Conservation (phyloP, 2,329 filamentous ascomycete genomes). For the Calonectria pauciramosa region DNA sequence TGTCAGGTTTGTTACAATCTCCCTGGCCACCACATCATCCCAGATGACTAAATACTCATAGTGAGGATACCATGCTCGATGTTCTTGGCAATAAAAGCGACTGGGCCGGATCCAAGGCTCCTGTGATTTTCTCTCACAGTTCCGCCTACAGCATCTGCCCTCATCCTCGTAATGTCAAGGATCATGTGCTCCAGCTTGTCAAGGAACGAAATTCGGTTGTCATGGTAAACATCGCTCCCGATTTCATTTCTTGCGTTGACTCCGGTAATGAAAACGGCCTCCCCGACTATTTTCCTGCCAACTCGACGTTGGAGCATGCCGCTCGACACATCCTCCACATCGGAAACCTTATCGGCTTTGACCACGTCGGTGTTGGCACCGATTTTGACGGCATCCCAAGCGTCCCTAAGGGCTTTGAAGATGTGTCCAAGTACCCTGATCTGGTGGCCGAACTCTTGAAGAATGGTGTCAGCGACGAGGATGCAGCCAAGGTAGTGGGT, state of each 20-base stretch:
- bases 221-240: conserved; percentile 91
- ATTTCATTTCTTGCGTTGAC: conserved; percentile 83
- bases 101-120: conserved; percentile 82
- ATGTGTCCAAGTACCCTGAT: conserved; percentile 86
- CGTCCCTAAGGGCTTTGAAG: conserved; percentile 82
- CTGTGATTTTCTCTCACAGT: conserved; percentile 91
- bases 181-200: conserved; percentile 84
- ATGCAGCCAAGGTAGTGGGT: conserved; percentile 82
- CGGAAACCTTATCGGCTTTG: conserved; percentile 85
- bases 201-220: conserved; percentile 81
- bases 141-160: conserved; percentile 85
- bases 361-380: conserved; percentile 88
- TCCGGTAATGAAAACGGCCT: conserved; percentile 72
- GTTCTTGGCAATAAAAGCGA: conserved; percentile 75
- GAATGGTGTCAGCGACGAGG: conserved; percentile 79
- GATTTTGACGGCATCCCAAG: conserved; percentile 86
- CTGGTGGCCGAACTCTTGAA: conserved; percentile 81
- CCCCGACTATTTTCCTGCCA: conserved; percentile 75
- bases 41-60: conserved; percentile 44
- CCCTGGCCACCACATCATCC: conserved; percentile 2
- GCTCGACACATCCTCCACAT: conserved; percentile 87
- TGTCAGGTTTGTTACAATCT: conserved; percentile 54
- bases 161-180: conserved; percentile 91
- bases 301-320: conserved; percentile 83
- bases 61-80: conserved; percentile 86